Percentiles rank a stretch among this genome's conserved stretches.
phyloP scores from a whole-genome alignment of 192 early-diverging fungal species.

The Mortierella alpina region DNA sequence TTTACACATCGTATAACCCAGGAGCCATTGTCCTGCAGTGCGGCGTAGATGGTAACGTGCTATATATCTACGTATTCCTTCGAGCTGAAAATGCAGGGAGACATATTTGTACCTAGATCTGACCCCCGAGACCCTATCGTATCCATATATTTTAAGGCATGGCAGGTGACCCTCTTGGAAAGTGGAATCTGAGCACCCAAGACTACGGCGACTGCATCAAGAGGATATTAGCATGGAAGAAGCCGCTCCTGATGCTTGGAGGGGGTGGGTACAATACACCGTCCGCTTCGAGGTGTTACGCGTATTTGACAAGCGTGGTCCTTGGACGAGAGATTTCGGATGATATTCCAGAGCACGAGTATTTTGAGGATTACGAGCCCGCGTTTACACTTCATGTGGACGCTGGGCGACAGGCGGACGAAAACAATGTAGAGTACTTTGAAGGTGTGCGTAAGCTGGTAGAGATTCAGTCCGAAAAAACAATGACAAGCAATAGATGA shows the following conservation, averaged over 20 bases:
- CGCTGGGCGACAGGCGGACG: conserved; percentile 37
- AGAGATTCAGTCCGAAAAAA: neutral
- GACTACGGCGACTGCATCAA: conserved; percentile 48
- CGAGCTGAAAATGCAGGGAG: neutral
- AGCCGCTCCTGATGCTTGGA: conserved; percentile 52
- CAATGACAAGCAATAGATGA: neutral
- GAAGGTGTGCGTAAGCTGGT: conserved; percentile 10
- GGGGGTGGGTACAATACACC: conserved; percentile 79
- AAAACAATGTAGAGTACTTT: conserved; percentile 37
- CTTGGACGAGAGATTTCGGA: conserved; percentile 32
- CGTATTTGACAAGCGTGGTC: conserved; percentile 78
- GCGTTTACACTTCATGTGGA: conserved; percentile 49
- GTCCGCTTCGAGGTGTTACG: conserved; percentile 83
- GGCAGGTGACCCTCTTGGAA: conserved; percentile 49
- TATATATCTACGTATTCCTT: neutral
- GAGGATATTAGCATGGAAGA: conserved; percentile 46
- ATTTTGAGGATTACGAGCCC: conserved; percentile 54
- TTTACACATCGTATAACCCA: conserved; percentile 70
- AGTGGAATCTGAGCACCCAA: conserved; percentile 52
- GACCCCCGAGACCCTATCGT: neutral
- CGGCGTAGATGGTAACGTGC: conserved; percentile 62
- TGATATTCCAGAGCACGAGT: conserved; percentile 53
- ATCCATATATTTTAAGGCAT: conserved; percentile 32
- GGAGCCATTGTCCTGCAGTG: conserved; percentile 85
- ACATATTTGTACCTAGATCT: neutral